A percentile compares a stretch with the other conserved stretches of the same genome.
Conservation (phyloP, 305 asterid genomes). For the Fraxinus dipetala region DNA sequence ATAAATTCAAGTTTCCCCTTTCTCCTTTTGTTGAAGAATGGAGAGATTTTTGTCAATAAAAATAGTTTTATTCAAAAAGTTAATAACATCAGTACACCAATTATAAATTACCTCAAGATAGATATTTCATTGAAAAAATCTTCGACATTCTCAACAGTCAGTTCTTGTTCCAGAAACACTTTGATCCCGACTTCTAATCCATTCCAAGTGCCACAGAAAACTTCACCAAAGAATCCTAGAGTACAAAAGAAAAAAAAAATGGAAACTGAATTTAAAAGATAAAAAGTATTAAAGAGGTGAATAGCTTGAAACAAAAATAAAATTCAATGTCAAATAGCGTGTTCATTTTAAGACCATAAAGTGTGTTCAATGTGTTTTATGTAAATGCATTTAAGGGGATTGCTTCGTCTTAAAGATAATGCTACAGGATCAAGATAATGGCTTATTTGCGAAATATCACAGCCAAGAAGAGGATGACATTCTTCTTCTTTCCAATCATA, state of each 20-base stretch:
- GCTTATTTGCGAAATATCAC: background rate
- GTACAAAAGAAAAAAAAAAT: background rate
- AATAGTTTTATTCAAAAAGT: slow-evolving; percentile 8
- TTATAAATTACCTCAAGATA: slow-evolving; percentile 61
- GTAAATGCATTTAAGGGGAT: background rate
- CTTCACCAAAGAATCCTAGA: slow-evolving; percentile 96
- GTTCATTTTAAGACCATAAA: background rate
- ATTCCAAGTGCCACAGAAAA: slow-evolving; percentile 94
- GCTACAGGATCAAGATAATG: background rate
- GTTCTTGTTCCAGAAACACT: slow-evolving; percentile 90
- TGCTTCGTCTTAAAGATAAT: background rate
- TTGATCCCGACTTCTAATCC: slow-evolving; percentile 90
- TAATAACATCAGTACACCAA: slow-evolving; percentile 12
- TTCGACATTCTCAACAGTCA: slow-evolving; percentile 88
- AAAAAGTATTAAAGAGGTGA: background rate
- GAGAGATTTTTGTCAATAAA: background rate
- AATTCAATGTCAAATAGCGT: background rate
- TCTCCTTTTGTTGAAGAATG: background rate
- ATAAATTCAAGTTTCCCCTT: slow-evolving; percentile 11
- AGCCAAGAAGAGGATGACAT: background rate
- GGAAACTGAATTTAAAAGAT: background rate
- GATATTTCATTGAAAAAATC: slow-evolving; percentile 94
- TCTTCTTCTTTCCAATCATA: background rate
- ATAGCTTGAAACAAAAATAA: background rate
- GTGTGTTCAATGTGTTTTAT: background rate